These are phyloP conservation scores for Haplosporangium sp. DNA, from an alignment of 371 early-diverging fungal genomes.

Conservation along the genomic window DNA sequence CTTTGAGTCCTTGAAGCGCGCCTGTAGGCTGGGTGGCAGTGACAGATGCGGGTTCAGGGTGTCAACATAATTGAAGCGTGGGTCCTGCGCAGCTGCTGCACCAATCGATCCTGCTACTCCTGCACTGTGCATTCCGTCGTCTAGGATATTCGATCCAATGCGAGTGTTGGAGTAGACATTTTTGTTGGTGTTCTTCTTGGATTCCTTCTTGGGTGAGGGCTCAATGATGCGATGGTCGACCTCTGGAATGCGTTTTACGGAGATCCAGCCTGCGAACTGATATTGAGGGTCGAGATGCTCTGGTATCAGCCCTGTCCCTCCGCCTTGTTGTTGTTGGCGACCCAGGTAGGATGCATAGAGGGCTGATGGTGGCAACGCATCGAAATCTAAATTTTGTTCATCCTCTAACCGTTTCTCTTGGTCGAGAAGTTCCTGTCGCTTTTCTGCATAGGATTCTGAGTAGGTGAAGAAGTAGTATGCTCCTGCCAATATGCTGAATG, in stretches of 20 bases:
- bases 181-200: constrained; percentile 16
- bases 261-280: constrained; percentile 53
- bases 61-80: constrained; percentile 43
- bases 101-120: constrained; percentile 30
- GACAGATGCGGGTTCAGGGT: constrained; percentile 43
- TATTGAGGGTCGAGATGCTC: constrained; percentile 52
- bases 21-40: constrained; percentile 42
- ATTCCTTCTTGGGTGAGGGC: constrained; percentile 42
- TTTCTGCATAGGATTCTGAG: constrained; percentile 37
- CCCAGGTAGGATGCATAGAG: constrained; percentile 45
- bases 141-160: constrained; percentile 4
- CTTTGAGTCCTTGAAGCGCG: constrained; percentile 63
- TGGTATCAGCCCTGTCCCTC: constrained; percentile 18
- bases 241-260: constrained; percentile 47
- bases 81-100: constrained; percentile 25
- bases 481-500: constrained; percentile 27
- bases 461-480: constrained; percentile 47
- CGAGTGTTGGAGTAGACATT: constrained; percentile 14
- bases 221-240: constrained; percentile 53
- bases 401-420: constrained; percentile 11
- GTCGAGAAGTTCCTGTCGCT: constrained; percentile 20
- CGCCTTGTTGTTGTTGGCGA: constrained; percentile 2
- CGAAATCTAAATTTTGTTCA: constrained; percentile 28
- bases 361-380: constrained; percentile 35
- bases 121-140: constrained; percentile 7